Evolutionary conservation across 2,329 filamentous ascomycete species (phyloP).

Genomic region (Diaporthe batatas): DNA sequence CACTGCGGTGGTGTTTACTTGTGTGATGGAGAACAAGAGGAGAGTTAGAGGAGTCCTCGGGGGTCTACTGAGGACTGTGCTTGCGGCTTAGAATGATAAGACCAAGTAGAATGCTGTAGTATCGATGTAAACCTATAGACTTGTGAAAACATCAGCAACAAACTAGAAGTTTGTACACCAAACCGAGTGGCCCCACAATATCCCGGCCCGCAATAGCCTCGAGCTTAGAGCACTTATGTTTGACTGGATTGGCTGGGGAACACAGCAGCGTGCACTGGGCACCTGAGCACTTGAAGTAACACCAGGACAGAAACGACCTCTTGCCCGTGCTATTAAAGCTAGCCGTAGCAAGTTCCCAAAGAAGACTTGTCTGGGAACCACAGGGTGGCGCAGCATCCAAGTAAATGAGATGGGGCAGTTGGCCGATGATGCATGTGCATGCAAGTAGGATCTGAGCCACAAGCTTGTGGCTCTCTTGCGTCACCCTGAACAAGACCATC

Average conservation of each 20-base stretch:
- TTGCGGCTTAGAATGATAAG: constrained; percentile 50
- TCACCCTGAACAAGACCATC: background rate
- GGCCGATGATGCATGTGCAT: background rate
- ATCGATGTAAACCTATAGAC: background rate
- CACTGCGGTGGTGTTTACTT: constrained; percentile 78
- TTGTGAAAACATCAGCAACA: background rate
- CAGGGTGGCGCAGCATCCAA: constrained; percentile 9
- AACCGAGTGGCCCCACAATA: background rate
- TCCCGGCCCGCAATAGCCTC: background rate
- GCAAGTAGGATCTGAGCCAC: background rate
- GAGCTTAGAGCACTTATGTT: background rate
- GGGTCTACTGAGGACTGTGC: constrained; percentile 65
- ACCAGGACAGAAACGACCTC: background rate
- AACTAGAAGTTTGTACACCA: background rate
- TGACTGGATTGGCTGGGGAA: background rate
- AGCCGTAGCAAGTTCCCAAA: background rate
- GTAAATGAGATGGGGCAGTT: constrained; percentile 11
- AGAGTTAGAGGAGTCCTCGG: constrained; percentile 79
- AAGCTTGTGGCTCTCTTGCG: background rate
- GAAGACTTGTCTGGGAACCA: background rate
- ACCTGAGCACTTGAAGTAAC: background rate
- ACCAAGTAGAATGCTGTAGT: background rate
- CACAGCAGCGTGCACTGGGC: too few relatives aligned
- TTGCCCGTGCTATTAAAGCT: background rate
- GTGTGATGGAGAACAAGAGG: constrained; percentile 70